Percentiles rank a stretch among this genome's conserved stretches.
phyloP scores from a whole-genome alignment of 2,329 filamentous ascomycete genomes.

The Acrodontium crateriforme region DNA sequence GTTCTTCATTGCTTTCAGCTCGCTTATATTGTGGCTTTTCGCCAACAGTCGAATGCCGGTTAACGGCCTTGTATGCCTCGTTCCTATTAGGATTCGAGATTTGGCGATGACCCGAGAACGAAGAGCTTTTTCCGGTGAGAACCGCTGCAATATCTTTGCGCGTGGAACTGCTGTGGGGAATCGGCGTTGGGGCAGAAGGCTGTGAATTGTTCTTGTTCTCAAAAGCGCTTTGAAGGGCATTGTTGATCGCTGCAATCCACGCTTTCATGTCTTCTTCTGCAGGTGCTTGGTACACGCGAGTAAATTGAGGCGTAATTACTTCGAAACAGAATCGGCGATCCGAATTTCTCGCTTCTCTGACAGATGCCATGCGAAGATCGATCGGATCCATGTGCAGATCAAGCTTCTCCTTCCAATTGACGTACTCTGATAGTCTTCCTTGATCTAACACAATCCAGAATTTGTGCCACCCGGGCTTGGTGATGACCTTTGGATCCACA shows the following conservation, averaged over 20 bases:
- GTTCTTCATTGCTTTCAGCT: constrained; percentile 67
- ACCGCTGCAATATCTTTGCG: constrained; percentile 82
- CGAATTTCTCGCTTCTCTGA: constrained; percentile 85
- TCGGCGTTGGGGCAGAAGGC: constrained; percentile 25
- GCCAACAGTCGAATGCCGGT: constrained; percentile 80
- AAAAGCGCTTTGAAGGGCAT: constrained; percentile 88
- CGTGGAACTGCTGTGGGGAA: constrained; percentile 26
- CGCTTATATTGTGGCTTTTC: constrained; percentile 62
- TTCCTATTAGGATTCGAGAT: constrained; percentile 29
- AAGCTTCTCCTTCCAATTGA: constrained; percentile 96
- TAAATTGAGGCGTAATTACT: constrained; percentile 92
- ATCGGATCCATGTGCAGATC: constrained; percentile 98
- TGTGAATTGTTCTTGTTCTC: constrained; percentile 51
- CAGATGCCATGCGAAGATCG: constrained; percentile 90
- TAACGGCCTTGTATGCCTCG: constrained; percentile 43
- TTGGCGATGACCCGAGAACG: constrained; percentile 44
- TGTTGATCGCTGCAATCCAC: constrained; percentile 95
- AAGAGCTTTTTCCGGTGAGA: constrained; percentile 80
- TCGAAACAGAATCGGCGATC: constrained; percentile 96
- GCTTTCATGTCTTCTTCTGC: constrained; percentile 96
- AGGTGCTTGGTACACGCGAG: constrained; percentile 91
- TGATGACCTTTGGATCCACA: constrained; percentile 85
- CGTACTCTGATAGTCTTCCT: constrained; percentile 93
- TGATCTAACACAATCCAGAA: constrained; percentile 99
- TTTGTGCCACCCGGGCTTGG: constrained; percentile 99